Percentiles rank a stretch among this genome's conserved stretches.
phyloP scores from a whole-genome alignment of 1,139 yeast genomes.

The Suhomyces bokatorum region DNA sequence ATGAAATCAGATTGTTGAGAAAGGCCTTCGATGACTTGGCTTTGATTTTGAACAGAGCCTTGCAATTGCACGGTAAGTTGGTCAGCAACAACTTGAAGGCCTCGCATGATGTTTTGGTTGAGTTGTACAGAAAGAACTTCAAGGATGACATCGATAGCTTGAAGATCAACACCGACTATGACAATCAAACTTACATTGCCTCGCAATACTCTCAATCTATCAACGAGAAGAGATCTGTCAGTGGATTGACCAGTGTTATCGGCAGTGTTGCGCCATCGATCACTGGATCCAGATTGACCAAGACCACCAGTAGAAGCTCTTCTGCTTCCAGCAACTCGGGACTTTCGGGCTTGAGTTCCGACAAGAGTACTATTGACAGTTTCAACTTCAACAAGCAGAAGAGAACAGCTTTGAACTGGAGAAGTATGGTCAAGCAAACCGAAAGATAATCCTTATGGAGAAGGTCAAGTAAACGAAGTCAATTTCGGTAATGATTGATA shows the following conservation, averaged over 20 bases:
- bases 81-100: constrained; percentile 58
- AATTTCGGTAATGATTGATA: too few relatives aligned
- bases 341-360: constrained; percentile 26
- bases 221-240: constrained; percentile 24
- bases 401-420: constrained; percentile 53
- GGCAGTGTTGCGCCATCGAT: constrained; percentile 15
- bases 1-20: constrained; percentile 51
- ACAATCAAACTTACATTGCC: constrained; percentile 28
- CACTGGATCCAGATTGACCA: constrained; percentile 29
- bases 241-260: constrained; percentile 16
- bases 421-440: constrained; percentile 21
- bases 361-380: constrained; percentile 18
- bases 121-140: constrained; percentile 68
- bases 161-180: constrained; percentile 39
- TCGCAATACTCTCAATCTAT: constrained; percentile 17
- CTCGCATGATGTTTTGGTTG: constrained; percentile 67
- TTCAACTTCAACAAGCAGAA: constrained; percentile 27
- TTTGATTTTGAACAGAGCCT: constrained; percentile 62
- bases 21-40: constrained; percentile 73
- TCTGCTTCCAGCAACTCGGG: constrained; percentile 33
- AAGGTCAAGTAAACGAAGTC: too few relatives aligned
- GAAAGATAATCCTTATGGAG: background rate
- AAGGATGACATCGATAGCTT: constrained; percentile 56
- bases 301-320: constrained; percentile 35
- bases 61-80: constrained; percentile 66